phyloP scores from a whole-genome alignment of 139 green algal genomes.

The Tetradesmus lagerheimii region DNA sequence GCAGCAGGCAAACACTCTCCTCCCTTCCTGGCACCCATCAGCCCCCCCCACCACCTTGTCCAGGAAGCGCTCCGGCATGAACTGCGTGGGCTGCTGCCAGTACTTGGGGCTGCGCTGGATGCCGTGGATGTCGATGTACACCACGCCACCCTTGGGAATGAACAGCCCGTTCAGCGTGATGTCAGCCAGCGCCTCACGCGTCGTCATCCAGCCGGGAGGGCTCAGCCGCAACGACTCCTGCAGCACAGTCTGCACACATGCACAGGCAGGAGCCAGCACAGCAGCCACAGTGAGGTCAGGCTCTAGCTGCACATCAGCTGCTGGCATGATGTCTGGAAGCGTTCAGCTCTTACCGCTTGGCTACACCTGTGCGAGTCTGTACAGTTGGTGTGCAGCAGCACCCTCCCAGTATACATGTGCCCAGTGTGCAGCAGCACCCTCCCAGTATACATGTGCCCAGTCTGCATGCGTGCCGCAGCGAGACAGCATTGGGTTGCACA shows the following conservation, averaged over 20 bases:
- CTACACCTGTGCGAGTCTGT: no score
- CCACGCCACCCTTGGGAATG: constrained; percentile 57
- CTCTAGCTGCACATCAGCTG: neutral
- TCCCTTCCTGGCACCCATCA: no score
- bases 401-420: no score
- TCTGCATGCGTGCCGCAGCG: no score
- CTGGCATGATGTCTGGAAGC: no score
- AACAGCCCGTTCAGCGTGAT: constrained; percentile 24
- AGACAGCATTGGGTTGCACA: no score
- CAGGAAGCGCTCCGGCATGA: constrained; percentile 70
- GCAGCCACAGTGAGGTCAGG: neutral
- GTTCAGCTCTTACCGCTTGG: no score
- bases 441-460: no score
- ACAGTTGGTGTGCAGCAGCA: no score
- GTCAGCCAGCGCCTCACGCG: constrained; percentile 48
- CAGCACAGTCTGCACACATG: constrained; percentile 55
- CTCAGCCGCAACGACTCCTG: constrained; percentile 69
- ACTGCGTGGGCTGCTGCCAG: constrained; percentile 59
- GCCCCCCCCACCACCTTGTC: neutral
- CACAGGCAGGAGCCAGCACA: neutral
- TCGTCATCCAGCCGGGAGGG: constrained; percentile 59
- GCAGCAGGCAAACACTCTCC: neutral
- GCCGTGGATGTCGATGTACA: constrained; percentile 62
- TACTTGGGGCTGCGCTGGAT: constrained; percentile 53
- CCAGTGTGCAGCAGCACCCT: neutral